phyloP scores from a whole-genome alignment of 148 eudicot genomes.

The Linanthus parryae region DNA sequence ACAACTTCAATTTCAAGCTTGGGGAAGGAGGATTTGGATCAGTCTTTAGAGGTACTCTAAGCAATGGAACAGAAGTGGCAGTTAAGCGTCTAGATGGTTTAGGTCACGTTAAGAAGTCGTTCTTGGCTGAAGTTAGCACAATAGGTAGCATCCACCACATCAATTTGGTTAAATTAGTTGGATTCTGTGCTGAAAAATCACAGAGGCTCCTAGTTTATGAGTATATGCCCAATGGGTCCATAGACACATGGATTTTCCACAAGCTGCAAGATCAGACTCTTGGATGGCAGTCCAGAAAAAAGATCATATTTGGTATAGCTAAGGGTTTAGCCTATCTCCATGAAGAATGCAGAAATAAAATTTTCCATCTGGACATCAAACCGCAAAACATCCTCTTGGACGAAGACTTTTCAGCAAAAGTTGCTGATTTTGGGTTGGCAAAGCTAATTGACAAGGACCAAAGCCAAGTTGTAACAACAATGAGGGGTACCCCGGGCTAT shows the following conservation, averaged over 20 bases:
- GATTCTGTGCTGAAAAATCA: constrained; percentile 10
- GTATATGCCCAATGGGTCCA: constrained; percentile 8
- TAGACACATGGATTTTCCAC: constrained; percentile 10
- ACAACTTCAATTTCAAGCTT: neutral
- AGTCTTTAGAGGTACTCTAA: constrained; percentile 3
- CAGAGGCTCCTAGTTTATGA: constrained; percentile 11
- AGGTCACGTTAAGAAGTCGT: constrained; percentile 4
- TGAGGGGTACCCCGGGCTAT: constrained; percentile 15
- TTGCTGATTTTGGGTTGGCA: constrained; percentile 8
- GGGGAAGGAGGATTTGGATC: constrained; percentile 10
- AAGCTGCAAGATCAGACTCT: constrained; percentile 3
- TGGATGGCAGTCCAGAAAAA: constrained; percentile 3
- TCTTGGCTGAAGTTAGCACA: constrained; percentile 12
- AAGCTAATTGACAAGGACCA: constrained; percentile 13
- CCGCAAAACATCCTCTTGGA: constrained; percentile 12
- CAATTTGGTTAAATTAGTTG: constrained; percentile 10
- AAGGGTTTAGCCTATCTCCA: constrained; percentile 14
- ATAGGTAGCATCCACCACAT: constrained; percentile 16
- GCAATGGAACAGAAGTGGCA: constrained; percentile 12
- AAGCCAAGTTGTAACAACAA: constrained; percentile 6
- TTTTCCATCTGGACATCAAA: constrained; percentile 10
- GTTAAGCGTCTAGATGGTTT: constrained; percentile 10
- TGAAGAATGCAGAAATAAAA: constrained; percentile 4
- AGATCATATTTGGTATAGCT: constrained; percentile 7
- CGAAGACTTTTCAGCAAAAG: constrained; percentile 1